Conservation (phyloP, 2,329 filamentous ascomycete genomes). For the Paracorniculantispora psalliotae region DNA sequence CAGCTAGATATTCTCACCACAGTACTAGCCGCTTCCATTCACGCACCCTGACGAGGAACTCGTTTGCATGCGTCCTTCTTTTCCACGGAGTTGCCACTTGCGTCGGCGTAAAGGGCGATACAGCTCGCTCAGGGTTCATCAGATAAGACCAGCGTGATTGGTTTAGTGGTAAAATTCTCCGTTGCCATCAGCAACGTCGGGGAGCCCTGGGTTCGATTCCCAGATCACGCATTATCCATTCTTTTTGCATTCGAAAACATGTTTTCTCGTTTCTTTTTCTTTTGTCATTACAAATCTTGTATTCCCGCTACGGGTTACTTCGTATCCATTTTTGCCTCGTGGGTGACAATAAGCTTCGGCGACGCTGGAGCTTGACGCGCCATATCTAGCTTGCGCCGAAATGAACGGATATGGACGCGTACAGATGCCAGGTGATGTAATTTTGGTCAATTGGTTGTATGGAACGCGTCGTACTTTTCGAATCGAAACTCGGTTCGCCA, state of each 20-base stretch:
- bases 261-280: background rate
- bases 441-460: too few relatives aligned
- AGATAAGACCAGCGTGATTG: constrained; percentile 13
- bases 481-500: too few relatives aligned
- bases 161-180: constrained; percentile 16
- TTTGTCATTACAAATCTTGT: background rate
- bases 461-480: background rate
- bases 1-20: too few relatives aligned
- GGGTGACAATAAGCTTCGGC: too few relatives aligned
- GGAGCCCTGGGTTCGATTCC: constrained; percentile 15
- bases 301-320: background rate
- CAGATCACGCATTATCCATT: constrained; percentile 10
- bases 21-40: too few relatives aligned
- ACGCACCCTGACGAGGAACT: too few relatives aligned
- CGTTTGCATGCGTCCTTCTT: too few relatives aligned
- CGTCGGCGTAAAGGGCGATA: background rate
- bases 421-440: too few relatives aligned
- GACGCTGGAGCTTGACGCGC: too few relatives aligned
- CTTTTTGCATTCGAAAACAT: background rate
- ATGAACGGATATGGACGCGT: too few relatives aligned
- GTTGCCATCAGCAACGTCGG: constrained; percentile 15
- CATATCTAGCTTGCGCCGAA: too few relatives aligned
- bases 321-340: too few relatives aligned
- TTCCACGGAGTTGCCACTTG: background rate
- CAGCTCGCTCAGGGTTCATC: background rate